Evolutionary conservation across 2,329 filamentous ascomycete genomes (phyloP).

Genomic region (Capronia coronata): DNA sequence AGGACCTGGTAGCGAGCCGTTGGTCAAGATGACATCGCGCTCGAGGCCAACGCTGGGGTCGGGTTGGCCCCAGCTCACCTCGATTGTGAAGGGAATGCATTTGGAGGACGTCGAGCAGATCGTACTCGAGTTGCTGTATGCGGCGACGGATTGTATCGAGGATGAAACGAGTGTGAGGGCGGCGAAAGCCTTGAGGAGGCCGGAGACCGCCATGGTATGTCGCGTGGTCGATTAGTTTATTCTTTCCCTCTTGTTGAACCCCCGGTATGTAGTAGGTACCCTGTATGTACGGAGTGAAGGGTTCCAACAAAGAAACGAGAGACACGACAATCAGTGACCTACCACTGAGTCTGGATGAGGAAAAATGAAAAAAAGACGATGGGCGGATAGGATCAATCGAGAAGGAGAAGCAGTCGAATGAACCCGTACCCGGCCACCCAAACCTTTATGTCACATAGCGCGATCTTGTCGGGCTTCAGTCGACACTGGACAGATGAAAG

Average conservation of each 20-base stretch:
- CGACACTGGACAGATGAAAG: background rate
- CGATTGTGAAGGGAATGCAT: slow-evolving; percentile 31
- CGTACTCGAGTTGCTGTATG: slow-evolving; percentile 6
- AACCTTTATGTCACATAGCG: background rate
- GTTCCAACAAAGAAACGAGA: slow-evolving; percentile 11
- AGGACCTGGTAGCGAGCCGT: slow-evolving; percentile 68
- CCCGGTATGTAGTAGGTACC: background rate
- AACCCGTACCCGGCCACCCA: background rate
- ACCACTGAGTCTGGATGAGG: background rate
- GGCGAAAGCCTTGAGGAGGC: slow-evolving; percentile 15
- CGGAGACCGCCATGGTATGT: slow-evolving; percentile 16
- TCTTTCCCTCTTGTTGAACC: background rate
- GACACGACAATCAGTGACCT: slow-evolving; percentile 5
- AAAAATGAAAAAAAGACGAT: slow-evolving; percentile 1
- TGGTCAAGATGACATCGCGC: slow-evolving; percentile 61
- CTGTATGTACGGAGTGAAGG: slow-evolving; percentile 2
- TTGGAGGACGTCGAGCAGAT: slow-evolving; percentile 18
- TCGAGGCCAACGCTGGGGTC: slow-evolving; percentile 38
- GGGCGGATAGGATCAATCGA: slow-evolving; percentile 2
- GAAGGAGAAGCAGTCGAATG: slow-evolving; percentile 6
- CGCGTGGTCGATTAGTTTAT: background rate
- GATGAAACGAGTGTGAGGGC: slow-evolving; percentile 21
- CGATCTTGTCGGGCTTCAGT: background rate
- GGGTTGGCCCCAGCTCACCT: slow-evolving; percentile 34
- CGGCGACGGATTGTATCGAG: slow-evolving; percentile 14